Evolutionary conservation across 371 early-diverging fungal species (phyloP), one percentile per base, ranked within the genome.

Genomic region (Batkoa obscura): DNA sequence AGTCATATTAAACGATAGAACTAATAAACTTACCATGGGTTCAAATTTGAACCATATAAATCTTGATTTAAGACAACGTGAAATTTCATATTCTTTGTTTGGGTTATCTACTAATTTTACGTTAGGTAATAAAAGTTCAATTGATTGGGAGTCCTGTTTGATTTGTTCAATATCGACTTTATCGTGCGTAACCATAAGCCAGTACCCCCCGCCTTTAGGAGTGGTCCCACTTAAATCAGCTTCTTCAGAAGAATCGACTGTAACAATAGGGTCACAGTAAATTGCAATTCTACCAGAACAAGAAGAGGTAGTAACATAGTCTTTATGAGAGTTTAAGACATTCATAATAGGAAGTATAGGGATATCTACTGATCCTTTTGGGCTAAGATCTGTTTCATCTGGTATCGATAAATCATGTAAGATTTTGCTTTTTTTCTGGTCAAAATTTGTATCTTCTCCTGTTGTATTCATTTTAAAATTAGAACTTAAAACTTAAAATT

Each of bases 361-460:
- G 42, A 67, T 76, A 62, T 79, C 80, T 34, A 79, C 70, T 41
- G 68, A 73, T 5, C 79, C 79, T 53, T 79, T 79, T 31, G 79
- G 79, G 4, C 8, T 8, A 6, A 46, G 17, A 46, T 46, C 46
- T 5, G 46, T 46, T 46, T 8, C 4, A 10, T 46, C 46, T 10
- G 46, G 46, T 8, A 46, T 46, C 5, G 4, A n/a, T n/a, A 46
- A 46, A 23, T 46, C 46, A n/a, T 46, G 46, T 5, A 46, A 23
- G 17, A 46, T 46, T 23, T 46, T 46, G 17, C 4, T 8, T 23
- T 46, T 46, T 23, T n/a, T 46, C 46, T 4, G 5, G 46, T 46
- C 46, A 17, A 46, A 46, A 41, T 41, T n/a, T 6, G 41, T n/a
- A 41, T 41, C 41, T n/a, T n/a, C n/a, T n/a, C n/a, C n/a, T n/a